Base-by-base conservation (phyloP, 768 basidiomycete genomes). In the Gelatoporia subvermispora region DNA sequence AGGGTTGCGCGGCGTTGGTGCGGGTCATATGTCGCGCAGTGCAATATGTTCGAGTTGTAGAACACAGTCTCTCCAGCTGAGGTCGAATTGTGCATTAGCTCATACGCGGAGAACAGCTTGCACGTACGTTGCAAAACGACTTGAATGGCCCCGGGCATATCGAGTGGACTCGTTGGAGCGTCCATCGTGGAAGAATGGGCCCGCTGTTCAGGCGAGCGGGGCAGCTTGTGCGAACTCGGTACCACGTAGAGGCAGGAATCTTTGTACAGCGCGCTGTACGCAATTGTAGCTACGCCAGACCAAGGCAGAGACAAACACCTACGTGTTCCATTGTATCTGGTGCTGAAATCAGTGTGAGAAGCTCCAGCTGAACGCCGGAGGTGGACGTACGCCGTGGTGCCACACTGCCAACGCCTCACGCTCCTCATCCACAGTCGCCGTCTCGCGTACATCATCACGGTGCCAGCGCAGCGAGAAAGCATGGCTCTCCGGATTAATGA, bases 311-410 rank as follows among this genome's bases (percentile, higher is more conserved):
- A 16, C 18, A 43, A 13, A n/a, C 7, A 68, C 80, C 46, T 69
- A 86, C 85, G 85, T 81, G 58, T 89, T 90, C 86, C 86, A 90
- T 66, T 91, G 86, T 0, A 88, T 74, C 84, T 88, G 44, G 28
- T 34, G 35, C 28, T 31, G 28, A 31, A 7, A 13, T 31, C 28
- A 31, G 28, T 31, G 10, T 25, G 43, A 25, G 34, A 41, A 13
- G 31, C n/a, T 23, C 15, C 23, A 13, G 25, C 31, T 22, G 16
- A 35, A 45, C 9, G n/a, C 21, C 47, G 22, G 16, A 43, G 41
- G 16, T 43, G 16, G n/a, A 66, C 76, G 17, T 69, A 86, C 86
- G 2, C 86, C 87, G 57, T 79, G 73, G 43, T 82, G 78, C 76
- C 81, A 84, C 28, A 75, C 65, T 8, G 65, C 63, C 2, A 91